A percentile compares a stretch with the other conserved stretches of the same genome.
phyloP scores from a whole-genome alignment of 805 yeast genomes.

The Saccharomycopsis javanensis region DNA sequence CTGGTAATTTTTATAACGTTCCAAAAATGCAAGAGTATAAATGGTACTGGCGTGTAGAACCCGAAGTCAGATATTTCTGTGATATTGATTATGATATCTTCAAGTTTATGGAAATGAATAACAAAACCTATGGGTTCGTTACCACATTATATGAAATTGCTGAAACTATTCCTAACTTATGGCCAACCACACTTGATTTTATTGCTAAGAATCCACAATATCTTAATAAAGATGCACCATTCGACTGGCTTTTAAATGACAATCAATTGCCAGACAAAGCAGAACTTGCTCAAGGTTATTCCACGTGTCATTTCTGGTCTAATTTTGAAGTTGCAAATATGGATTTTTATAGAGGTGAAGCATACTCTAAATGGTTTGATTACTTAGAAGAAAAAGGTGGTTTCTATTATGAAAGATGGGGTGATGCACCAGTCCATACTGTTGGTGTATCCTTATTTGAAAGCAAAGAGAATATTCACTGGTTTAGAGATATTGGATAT shows the following conservation, averaged over 20 bases:
- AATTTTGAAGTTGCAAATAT: constrained; percentile 79
- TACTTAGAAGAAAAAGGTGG: constrained; percentile 66
- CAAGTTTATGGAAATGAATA: constrained; percentile 48
- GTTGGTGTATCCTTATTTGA: constrained; percentile 65
- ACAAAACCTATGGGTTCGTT: constrained; percentile 56
- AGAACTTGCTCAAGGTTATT: constrained; percentile 35
- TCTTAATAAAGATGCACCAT: constrained; percentile 43
- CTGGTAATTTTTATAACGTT: constrained; percentile 46
- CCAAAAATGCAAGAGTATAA: constrained; percentile 48
- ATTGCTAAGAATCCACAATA: constrained; percentile 42
- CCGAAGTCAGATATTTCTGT: constrained; percentile 49
- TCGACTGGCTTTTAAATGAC: constrained; percentile 42
- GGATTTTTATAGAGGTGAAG: constrained; percentile 67
- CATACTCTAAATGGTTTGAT: constrained; percentile 57
- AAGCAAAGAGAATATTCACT: constrained; percentile 60
- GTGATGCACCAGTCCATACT: constrained; percentile 86
- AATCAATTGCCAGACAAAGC: constrained; percentile 44
- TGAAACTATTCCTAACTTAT: constrained; percentile 42
- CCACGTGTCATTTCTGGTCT: constrained; percentile 81
- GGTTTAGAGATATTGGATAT: constrained; percentile 84
- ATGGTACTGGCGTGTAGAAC: constrained; percentile 68
- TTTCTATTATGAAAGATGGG: constrained; percentile 88
- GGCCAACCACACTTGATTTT: constrained; percentile 53
- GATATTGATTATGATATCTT: constrained; percentile 58
- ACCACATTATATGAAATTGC: constrained; percentile 53